Base-by-base conservation (phyloP, 2,329 filamentous ascomycete species). In the Immersiporthe knoxdaviesiana region DNA sequence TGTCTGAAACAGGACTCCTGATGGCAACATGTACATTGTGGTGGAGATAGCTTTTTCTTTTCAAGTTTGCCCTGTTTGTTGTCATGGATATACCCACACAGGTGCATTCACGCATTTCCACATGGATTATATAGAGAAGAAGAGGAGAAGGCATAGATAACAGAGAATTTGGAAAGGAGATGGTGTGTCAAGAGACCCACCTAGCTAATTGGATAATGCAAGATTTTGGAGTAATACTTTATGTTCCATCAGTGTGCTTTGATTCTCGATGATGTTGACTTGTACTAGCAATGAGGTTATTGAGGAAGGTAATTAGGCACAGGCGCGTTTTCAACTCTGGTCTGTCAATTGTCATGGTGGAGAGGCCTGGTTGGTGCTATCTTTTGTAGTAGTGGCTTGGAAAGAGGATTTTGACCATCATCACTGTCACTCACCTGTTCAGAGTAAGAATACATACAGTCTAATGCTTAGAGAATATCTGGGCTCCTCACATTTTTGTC, bases 41-140 rank as follows among this genome's bases (percentile, higher is more conserved):
- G 27, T 27, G 27, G 14, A 5, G 52, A 56, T 54, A 2, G 11
- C 11, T 54, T 6, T 27, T 27, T 10, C 11, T 39, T 10, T 35
- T 35, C 8, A n/a, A n/a, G 35, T 35, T 35, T 52, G 50, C 6
- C 44, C 44, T 47, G 44, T 47, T 56, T 30, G 27, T 30, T 56
- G 52, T 56, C 24, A 56, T 30, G 52, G 52, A 56, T 56, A 56
- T 56, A 32, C 24, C 52, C 52, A 30, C 52, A 56, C 52, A 18
- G 24, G 27, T 30, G 52, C 52, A 56, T 56, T 18, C 16, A 47
- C 7, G 18, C 18, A 47, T 47, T 10, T 47, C 2, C 1, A 30
- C 50, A 54, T 54, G 12, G 27, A 1, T 18, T 18, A 56, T 32
- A 56, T 47, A 47, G 18, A 47, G 18, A 8, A 30, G 27, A 54